Conservation (phyloP, 352 stramenopile species). For the Globisporangium lucens region DNA sequence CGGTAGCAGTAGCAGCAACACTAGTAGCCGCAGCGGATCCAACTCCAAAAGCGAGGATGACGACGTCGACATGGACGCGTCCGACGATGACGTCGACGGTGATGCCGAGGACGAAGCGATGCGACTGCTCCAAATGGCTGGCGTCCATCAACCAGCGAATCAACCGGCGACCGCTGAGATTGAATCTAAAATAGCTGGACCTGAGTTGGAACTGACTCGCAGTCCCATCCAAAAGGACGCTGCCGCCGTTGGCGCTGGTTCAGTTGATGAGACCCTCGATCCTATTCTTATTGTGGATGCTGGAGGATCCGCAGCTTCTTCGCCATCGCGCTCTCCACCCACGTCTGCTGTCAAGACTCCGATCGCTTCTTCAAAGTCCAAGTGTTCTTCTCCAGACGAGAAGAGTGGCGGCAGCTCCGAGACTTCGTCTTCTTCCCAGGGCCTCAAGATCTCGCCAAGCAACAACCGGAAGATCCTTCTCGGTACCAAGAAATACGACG, state of each 20-base stretch:
- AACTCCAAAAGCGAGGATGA: slow-evolving; percentile 4
- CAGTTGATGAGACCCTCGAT: not conserved
- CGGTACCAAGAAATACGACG: slow-evolving; percentile 25
- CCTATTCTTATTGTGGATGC: not conserved
- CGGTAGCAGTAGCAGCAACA: slow-evolving; percentile 5
- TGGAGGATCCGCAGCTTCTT: not conserved
- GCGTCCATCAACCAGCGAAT: not conserved
- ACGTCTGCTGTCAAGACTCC: slow-evolving; percentile 4
- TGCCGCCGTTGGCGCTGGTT: not conserved
- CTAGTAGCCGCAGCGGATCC: not conserved
- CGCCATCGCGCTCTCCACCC: not conserved
- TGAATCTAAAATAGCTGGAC: slow-evolving; percentile 8
- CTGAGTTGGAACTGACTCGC: not conserved
- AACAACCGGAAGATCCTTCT: slow-evolving; percentile 48
- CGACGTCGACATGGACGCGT: slow-evolving; percentile 17
- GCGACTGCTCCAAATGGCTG: slow-evolving; percentile 14
- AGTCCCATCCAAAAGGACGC: not conserved
- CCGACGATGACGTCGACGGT: slow-evolving; percentile 1
- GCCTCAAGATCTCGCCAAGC: slow-evolving; percentile 42
- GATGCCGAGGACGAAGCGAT: slow-evolving; percentile 11
- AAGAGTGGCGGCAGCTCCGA: not conserved
- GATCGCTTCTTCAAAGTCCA: slow-evolving; percentile 6
- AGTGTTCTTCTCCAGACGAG: slow-evolving; percentile 1
- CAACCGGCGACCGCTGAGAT: slow-evolving; percentile 1
- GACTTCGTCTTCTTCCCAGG: not conserved